phyloP scores from a whole-genome alignment of 352 stramenopile genomes.

The Phytophthora constricta region DNA sequence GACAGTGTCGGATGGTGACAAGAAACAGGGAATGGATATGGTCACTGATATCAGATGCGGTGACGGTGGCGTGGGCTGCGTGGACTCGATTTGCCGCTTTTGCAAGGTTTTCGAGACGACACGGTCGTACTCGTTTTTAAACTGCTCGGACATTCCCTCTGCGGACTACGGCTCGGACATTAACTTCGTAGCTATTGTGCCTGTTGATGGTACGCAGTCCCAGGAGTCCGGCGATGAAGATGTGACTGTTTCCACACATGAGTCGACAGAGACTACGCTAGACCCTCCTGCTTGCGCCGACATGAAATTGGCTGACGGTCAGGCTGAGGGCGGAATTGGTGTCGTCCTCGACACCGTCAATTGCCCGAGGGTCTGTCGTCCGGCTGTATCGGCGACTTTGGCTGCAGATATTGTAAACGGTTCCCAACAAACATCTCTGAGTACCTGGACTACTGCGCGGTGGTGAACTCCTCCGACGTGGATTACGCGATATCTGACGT shows the following conservation, averaged over 20 bases:
- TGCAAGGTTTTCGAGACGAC: slow-evolving; percentile 36
- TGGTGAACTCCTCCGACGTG: slow-evolving; percentile 20
- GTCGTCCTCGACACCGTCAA: slow-evolving; percentile 35
- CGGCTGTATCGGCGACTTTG: slow-evolving; percentile 31
- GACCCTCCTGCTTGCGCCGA: slow-evolving; percentile 16
- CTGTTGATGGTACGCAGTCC: slow-evolving; percentile 6
- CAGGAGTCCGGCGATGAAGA: slow-evolving; percentile 4
- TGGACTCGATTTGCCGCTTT: slow-evolving; percentile 35
- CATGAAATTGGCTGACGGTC: slow-evolving; percentile 30
- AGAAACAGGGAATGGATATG: slow-evolving; percentile 30
- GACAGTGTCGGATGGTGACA: slow-evolving; percentile 29
- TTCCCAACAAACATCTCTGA: slow-evolving; percentile 32
- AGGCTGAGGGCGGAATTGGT: slow-evolving; percentile 34
- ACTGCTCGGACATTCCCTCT: slow-evolving; percentile 25
- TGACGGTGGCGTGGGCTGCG: slow-evolving; percentile 39
- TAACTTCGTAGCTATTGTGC: slow-evolving; percentile 28
- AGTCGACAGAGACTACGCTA: slow-evolving; percentile 5
- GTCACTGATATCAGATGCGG: slow-evolving; percentile 40
- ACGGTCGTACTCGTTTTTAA: slow-evolving; percentile 33
- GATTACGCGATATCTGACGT: slow-evolving; percentile 18
- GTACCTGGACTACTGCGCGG: slow-evolving; percentile 36
- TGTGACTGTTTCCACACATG: slow-evolving; percentile 11
- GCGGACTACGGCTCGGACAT: slow-evolving; percentile 31
- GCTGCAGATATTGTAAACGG: slow-evolving; percentile 43
- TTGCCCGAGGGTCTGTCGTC: slow-evolving; percentile 33